Percentiles rank a stretch among this genome's conserved stretches.
These are phyloP conservation scores for Claviceps purpurea DNA, from an alignment of 2,329 filamentous ascomycete genomes.

Conservation along the genomic window DNA sequence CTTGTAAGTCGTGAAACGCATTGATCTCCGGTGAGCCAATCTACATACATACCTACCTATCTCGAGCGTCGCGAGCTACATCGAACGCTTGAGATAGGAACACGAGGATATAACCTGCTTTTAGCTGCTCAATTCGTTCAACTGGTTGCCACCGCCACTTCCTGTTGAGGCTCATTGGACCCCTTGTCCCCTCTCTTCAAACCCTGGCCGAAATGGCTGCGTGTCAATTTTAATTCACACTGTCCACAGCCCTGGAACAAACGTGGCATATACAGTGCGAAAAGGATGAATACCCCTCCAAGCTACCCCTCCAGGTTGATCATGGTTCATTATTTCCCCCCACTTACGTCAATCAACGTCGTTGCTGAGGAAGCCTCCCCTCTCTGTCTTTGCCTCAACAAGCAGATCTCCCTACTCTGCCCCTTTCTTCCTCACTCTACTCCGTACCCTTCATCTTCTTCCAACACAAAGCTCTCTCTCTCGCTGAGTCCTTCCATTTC, in stretches of 20 bases:
- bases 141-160: slow-evolving; percentile 1
- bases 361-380: neutral
- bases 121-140: neutral
- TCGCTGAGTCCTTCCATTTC: neutral
- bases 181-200: neutral
- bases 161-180: neutral
- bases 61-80: too few species aligned
- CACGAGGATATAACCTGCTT: too few species aligned
- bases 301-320: neutral
- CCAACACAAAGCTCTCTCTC: neutral
- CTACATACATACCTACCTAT: too few species aligned
- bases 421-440: too few species aligned
- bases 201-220: neutral
- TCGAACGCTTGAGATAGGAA: too few species aligned
- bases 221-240: neutral
- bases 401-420: too few species aligned
- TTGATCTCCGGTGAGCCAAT: too few species aligned
- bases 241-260: neutral
- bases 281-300: neutral
- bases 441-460: too few species aligned
- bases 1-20: too few species aligned
- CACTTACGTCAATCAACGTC: neutral
- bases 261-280: slow-evolving; percentile 11
- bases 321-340: neutral
- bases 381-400: neutral